Evolutionary conservation across 2,329 filamentous ascomycete genomes (phyloP).

Genomic region (Pestalotiopsis fici): DNA sequence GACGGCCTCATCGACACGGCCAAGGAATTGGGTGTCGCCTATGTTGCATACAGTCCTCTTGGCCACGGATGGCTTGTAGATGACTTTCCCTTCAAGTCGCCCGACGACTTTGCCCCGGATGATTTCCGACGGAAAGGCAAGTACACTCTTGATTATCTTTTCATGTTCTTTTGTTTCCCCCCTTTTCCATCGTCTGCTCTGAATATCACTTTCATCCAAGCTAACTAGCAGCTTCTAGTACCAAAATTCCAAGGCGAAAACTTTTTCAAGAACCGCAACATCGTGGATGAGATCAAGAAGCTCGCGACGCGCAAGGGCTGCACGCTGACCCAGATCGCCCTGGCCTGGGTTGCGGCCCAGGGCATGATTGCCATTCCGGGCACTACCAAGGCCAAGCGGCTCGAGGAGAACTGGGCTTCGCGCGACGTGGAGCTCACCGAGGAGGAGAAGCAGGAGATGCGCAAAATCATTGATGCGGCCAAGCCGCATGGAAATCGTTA

Average conservation of each 20-base stretch:
- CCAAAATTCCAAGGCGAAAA: conserved; percentile 43
- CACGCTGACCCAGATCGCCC: conserved; percentile 31
- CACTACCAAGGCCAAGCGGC: conserved; percentile 7
- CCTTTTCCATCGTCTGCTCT: not conserved
- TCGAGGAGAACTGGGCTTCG: conserved; percentile 27
- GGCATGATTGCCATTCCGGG: conserved; percentile 13
- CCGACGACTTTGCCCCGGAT: conserved; percentile 43
- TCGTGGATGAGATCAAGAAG: conserved; percentile 42
- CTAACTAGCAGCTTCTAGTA: conserved; percentile 7
- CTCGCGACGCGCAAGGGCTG: conserved; percentile 35
- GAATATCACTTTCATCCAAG: not conserved
- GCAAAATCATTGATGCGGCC: not conserved
- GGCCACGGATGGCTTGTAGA: conserved; percentile 49
- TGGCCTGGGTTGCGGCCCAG: conserved; percentile 34
- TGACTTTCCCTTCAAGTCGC: conserved; percentile 39
- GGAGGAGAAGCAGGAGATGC: conserved; percentile 35
- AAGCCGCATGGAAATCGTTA: conserved; percentile 1
- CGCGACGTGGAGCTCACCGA: conserved; percentile 32
- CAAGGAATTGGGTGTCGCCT: conserved; percentile 31
- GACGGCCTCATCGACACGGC: conserved; percentile 12
- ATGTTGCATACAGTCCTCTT: conserved; percentile 46
- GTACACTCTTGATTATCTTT: too few species aligned
- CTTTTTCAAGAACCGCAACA: conserved; percentile 42
- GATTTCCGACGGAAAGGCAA: conserved; percentile 40
- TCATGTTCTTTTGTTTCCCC: conserved; percentile 20